phyloP scores from a whole-genome alignment of 2,329 filamentous ascomycete species.

The Fusarium bactridioides region DNA sequence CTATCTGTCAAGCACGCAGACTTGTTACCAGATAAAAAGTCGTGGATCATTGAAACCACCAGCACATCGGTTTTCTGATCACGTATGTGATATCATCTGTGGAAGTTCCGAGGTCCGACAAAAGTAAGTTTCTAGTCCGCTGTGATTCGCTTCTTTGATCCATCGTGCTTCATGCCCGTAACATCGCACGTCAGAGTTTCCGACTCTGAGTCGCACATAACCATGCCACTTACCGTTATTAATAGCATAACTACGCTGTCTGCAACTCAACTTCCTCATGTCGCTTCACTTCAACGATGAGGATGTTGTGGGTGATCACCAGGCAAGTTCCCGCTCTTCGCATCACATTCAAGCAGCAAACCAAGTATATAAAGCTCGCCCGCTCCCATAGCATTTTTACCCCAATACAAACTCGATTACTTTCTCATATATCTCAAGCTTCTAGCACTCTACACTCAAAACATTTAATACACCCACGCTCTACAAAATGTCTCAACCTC shows the following conservation, averaged over 20 bases:
- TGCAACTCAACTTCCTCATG: fast-evolving
- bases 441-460: fast-evolving
- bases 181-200: not conserved
- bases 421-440: fast-evolving
- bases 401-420: not conserved
- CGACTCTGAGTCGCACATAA: not conserved
- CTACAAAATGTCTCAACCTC: not conserved
- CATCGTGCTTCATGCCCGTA: fast-evolving
- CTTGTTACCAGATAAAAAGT: not conserved
- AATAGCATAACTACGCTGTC: fast-evolving
- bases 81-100: not conserved
- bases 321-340: too few species aligned
- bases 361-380: not conserved
- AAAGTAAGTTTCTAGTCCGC: fast-evolving
- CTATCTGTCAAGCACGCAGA: not conserved
- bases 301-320: fast-evolving
- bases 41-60: not conserved
- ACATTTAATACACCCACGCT: fast-evolving
- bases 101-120: fast-evolving
- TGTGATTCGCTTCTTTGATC: not conserved
- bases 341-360: too few species aligned
- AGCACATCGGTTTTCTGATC: fast-evolving
- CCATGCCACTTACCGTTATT: fast-evolving
- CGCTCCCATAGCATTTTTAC: not conserved
- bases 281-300: too few species aligned